These are phyloP conservation scores for Fusarium domesticum DNA, from an alignment of 2,329 filamentous ascomycete genomes.

Conservation along the genomic window DNA sequence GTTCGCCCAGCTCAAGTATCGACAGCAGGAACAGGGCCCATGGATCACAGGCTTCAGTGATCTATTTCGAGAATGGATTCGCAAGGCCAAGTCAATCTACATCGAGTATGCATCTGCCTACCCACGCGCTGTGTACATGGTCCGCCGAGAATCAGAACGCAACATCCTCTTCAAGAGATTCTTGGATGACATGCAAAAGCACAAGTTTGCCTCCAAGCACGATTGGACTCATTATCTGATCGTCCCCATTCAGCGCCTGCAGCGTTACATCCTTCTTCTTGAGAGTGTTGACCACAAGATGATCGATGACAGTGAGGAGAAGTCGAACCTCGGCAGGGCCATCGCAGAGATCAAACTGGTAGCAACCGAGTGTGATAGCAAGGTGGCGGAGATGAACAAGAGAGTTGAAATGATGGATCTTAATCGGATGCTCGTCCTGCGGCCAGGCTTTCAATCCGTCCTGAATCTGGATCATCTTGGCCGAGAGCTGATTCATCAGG, in stretches of 20 bases:
- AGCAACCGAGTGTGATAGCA: slow-evolving; percentile 84
- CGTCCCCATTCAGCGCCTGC: slow-evolving; percentile 85
- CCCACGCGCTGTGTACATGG: slow-evolving; percentile 75
- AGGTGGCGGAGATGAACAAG: slow-evolving; percentile 88
- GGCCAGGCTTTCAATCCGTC: slow-evolving; percentile 84
- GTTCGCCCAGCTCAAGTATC: slow-evolving; percentile 89
- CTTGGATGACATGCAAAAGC: slow-evolving; percentile 72
- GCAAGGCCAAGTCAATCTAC: slow-evolving; percentile 85
- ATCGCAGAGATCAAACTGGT: slow-evolving; percentile 90
- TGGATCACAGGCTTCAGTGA: slow-evolving; percentile 95
- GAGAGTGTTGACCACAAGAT: slow-evolving; percentile 82
- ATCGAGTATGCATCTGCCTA: slow-evolving; percentile 89
- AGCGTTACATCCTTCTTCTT: slow-evolving; percentile 83
- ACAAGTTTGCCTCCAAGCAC: slow-evolving; percentile 77
- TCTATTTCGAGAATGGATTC: slow-evolving; percentile 96
- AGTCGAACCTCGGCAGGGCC: slow-evolving; percentile 75
- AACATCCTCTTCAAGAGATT: slow-evolving; percentile 88
- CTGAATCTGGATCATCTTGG: slow-evolving; percentile 94
- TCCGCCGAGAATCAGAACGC: slow-evolving; percentile 78
- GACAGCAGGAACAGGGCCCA: slow-evolving; percentile 93
- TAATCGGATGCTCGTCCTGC: slow-evolving; percentile 74
- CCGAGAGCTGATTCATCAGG: slow-evolving; percentile 81
- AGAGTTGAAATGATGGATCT: slow-evolving; percentile 87
- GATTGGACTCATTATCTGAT: slow-evolving; percentile 96
- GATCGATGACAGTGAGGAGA: slow-evolving; percentile 81